Conservation (phyloP, 208 protist genomes). For the Trypanosoma rangeli region DNA sequence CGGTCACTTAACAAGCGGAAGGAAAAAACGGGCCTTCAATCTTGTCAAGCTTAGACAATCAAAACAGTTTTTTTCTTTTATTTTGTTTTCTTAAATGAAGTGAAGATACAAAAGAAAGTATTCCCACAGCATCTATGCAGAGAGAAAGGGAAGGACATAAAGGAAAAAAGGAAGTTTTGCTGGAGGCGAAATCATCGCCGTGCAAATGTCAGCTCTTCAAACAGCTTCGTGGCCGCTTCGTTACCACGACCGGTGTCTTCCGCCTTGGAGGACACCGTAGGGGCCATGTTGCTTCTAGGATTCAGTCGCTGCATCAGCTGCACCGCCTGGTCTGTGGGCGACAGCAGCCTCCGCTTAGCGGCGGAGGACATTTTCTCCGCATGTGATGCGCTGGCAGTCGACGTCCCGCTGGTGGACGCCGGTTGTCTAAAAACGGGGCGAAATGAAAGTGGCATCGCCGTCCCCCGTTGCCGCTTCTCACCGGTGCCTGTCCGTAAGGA, state of each 20-base stretch:
- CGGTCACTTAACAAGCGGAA: too few species aligned
- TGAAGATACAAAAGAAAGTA: too few species aligned
- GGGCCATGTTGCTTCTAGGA: too few species aligned
- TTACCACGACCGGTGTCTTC: neutral
- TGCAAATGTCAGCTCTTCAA: slow-evolving; percentile 20
- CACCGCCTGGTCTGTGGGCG: neutral
- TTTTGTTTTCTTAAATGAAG: too few species aligned
- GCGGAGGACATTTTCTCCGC: neutral
- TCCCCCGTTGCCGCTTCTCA: neutral
- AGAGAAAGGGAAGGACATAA: neutral
- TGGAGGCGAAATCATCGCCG: slow-evolving; percentile 1
- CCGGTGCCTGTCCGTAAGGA: neutral
- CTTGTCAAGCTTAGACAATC: too few species aligned
- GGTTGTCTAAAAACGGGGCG: slow-evolving; percentile 9
- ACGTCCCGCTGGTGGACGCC: neutral
- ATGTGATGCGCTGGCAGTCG: neutral
- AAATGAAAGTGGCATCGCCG: neutral
- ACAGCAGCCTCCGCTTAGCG: neutral
- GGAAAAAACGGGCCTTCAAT: too few species aligned
- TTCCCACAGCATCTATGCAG: too few species aligned
- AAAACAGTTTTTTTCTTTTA: too few species aligned
- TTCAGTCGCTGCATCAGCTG: neutral
- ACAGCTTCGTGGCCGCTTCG: neutral
- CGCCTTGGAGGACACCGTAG: neutral
- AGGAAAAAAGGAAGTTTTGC: neutral